Conservation (phyloP, 2,329 filamentous ascomycete genomes). For the Arthroderma uncinatum region DNA sequence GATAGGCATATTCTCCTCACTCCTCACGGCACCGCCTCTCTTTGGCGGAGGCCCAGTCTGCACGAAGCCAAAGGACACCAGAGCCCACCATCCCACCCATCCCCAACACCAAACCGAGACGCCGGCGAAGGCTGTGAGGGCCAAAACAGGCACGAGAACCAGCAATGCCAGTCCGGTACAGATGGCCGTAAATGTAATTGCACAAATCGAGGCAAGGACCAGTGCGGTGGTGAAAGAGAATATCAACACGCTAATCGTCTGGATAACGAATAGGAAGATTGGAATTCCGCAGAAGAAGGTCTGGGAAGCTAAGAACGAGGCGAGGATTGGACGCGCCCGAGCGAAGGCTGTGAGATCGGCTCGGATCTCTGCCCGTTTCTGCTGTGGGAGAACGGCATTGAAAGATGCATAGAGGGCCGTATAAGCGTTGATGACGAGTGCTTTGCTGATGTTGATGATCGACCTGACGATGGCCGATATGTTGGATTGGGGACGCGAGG, state of each 20-base stretch:
- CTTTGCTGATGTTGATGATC: constrained; percentile 4
- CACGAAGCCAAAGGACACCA: constrained; percentile 11
- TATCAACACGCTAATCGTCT: constrained; percentile 51
- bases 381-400: constrained; percentile 48
- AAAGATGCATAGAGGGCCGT: constrained; percentile 22
- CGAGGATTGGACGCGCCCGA: constrained; percentile 54
- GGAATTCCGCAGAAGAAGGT: constrained; percentile 55
- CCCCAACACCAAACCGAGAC: constrained; percentile 56
- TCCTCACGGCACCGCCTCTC: neutral
- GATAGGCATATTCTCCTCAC: neutral
- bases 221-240: constrained; percentile 53
- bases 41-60: neutral
- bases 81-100: constrained; percentile 42
- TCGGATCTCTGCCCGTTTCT: constrained; percentile 48
- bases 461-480: neutral
- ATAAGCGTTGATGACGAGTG: constrained; percentile 6
- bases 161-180: constrained; percentile 56
- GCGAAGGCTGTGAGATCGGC: constrained; percentile 47
- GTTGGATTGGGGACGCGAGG: neutral
- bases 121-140: constrained; percentile 53
- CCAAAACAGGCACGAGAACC: constrained; percentile 56
- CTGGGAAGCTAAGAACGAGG: constrained; percentile 57
- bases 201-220: constrained; percentile 40
- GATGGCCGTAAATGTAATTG: constrained; percentile 53
- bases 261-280: constrained; percentile 55